These are phyloP conservation scores for Leccinum uliginosum DNA, from an alignment of 768 basidiomycete species.

Conservation along the genomic window DNA sequence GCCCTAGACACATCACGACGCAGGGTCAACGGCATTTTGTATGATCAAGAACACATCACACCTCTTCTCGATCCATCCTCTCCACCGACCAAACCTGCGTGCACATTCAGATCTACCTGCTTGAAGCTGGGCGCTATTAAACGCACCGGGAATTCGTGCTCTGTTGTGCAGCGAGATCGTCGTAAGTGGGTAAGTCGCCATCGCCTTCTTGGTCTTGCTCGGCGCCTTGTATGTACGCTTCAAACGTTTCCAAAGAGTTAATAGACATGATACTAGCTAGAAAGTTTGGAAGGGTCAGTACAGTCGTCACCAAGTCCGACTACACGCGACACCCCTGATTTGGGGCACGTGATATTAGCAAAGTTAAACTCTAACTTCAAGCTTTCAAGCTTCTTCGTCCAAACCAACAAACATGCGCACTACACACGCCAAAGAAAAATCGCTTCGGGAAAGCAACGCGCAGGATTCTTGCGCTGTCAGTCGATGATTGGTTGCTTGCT, in stretches of 20 bases:
- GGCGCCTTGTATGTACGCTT: slow-evolving; percentile 26
- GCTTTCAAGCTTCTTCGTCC: background rate
- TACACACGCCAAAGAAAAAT: background rate
- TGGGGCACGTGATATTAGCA: slow-evolving; percentile 10
- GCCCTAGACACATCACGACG: slow-evolving; percentile 45
- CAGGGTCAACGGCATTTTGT: background rate
- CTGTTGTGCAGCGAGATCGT: slow-evolving; percentile 69
- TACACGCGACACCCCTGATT: background rate
- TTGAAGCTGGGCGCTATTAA: slow-evolving; percentile 3
- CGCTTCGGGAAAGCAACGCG: background rate
- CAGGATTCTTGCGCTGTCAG: background rate
- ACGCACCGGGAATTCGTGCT: slow-evolving; percentile 79
- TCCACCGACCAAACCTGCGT: slow-evolving; percentile 78
- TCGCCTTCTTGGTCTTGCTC: slow-evolving; percentile 41
- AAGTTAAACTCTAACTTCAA: background rate
- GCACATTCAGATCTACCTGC: background rate
- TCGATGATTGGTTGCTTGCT: background rate
- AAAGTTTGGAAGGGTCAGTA: background rate
- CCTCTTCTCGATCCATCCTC: slow-evolving; percentile 88
- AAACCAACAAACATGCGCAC: background rate
- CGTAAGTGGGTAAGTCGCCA: slow-evolving; percentile 72
- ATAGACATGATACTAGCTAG: slow-evolving; percentile 14
- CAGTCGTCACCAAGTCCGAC: too few relatives aligned
- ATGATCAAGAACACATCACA: slow-evolving; percentile 22
- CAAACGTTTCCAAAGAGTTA: slow-evolving; percentile 22